Conservation (phyloP, 2,329 filamentous ascomycete species). For the Fusarium sp. region DNA sequence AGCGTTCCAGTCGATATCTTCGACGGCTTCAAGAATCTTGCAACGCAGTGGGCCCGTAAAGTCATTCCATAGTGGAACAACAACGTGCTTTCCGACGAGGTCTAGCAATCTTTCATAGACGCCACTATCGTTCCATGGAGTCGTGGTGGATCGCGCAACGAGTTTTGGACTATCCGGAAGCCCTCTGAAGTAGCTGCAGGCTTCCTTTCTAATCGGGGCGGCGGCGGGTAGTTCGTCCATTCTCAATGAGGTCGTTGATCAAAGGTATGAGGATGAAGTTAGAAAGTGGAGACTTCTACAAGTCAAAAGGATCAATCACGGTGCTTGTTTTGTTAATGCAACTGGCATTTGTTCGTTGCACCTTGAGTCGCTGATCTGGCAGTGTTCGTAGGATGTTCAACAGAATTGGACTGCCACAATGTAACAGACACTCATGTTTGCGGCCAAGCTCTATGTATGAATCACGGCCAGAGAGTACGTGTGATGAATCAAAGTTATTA, state of each 20-base stretch:
- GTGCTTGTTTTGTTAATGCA: background rate
- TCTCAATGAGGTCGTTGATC: background rate
- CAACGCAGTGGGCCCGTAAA: background rate
- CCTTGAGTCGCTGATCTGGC: background rate
- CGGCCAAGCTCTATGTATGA: background rate
- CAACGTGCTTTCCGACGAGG: background rate
- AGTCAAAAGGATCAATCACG: background rate
- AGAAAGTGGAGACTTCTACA: too few relatives aligned
- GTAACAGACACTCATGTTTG: background rate
- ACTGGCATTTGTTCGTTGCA: background rate
- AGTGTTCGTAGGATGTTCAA: background rate
- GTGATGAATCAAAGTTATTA: background rate
- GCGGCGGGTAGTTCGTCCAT: background rate
- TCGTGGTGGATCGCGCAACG: background rate
- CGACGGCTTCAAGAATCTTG: background rate
- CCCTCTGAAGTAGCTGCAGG: background rate
- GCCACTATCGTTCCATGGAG: background rate
- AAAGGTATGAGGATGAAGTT: background rate
- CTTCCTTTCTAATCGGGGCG: background rate
- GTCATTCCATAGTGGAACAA: background rate
- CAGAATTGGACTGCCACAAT: too few relatives aligned
- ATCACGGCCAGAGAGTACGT: background rate
- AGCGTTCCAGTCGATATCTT: background rate
- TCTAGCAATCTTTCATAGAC: background rate
- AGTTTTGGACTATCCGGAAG: background rate